Evolutionary conservation across 83 land plant genomes (phyloP).

Genomic region (Isoetes engelmannii): DNA sequence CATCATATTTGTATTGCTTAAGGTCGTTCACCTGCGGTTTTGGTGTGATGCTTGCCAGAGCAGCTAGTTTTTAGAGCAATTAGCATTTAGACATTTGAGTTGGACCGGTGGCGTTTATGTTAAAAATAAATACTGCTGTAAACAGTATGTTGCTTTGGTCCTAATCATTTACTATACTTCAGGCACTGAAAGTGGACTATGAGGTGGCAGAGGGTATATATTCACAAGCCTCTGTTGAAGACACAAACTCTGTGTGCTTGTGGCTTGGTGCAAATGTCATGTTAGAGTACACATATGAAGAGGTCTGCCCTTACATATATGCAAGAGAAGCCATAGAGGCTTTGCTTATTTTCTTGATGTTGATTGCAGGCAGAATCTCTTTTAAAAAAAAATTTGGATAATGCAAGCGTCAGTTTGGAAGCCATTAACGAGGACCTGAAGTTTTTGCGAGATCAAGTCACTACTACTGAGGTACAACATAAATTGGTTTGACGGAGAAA

Average conservation of each 20-base stretch:
- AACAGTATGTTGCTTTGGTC: not conserved
- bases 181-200: constrained; percentile 77
- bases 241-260: constrained; percentile 74
- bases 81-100: too few relatives aligned
- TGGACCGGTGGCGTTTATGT: too few relatives aligned
- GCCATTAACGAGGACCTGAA: constrained; percentile 79
- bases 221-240: constrained; percentile 70
- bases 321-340: not conserved
- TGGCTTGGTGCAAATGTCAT: constrained; percentile 99
- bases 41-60: too few relatives aligned
- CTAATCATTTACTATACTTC: constrained; percentile 5
- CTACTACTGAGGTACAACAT: constrained; percentile 71
- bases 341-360: constrained; percentile 4
- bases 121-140: not conserved
- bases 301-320: constrained; percentile 38
- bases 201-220: constrained; percentile 96
- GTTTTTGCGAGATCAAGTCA: constrained; percentile 94
- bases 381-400: constrained; percentile 75
- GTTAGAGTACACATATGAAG: constrained; percentile 91
- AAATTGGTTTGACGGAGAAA: not conserved
- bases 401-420: constrained; percentile 79
- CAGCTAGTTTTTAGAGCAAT: too few relatives aligned
- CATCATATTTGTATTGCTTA: too few relatives aligned
- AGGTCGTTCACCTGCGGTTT: too few relatives aligned
- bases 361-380: constrained; percentile 58